A percentile compares a stretch with the other conserved stretches of the same genome.
Evolutionary conservation across 2,329 filamentous ascomycete species (phyloP).

Genomic region (Talaromyces amestolkiae): DNA sequence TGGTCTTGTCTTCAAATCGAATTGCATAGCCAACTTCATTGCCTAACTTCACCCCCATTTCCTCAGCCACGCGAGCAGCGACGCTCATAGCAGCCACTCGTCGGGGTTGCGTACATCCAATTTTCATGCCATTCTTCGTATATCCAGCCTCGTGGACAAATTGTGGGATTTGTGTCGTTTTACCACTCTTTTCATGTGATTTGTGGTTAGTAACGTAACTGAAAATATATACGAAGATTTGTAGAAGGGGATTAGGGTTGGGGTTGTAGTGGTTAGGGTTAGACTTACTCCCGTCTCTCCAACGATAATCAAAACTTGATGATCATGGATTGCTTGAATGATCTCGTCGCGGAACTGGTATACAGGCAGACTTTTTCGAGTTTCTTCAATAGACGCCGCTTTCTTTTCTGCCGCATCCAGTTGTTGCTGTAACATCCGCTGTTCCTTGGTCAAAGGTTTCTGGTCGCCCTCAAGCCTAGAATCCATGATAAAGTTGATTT

Average conservation of each 20-base stretch:
- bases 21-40: conserved; percentile 93
- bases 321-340: conserved; percentile 77
- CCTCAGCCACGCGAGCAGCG: conserved; percentile 90
- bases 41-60: conserved; percentile 85
- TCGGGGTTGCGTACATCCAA: conserved; percentile 91
- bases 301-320: conserved; percentile 87
- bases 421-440: conserved; percentile 73
- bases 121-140: conserved; percentile 76
- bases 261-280: background rate
- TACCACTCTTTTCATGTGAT: conserved; percentile 59
- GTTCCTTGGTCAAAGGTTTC: conserved; percentile 71
- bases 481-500: conserved; percentile 80
- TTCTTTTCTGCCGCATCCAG: conserved; percentile 87
- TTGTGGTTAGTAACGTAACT: background rate
- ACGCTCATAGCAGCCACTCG: conserved; percentile 97
- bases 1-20: conserved; percentile 89
- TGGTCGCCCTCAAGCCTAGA: conserved; percentile 69
- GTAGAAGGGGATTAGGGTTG: background rate
- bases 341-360: conserved; percentile 85
- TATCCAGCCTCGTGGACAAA: conserved; percentile 90
- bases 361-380: conserved; percentile 83
- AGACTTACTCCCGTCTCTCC: conserved; percentile 71
- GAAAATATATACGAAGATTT: background rate
- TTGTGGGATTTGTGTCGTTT: conserved; percentile 92
- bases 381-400: conserved; percentile 84